Conservation (phyloP, 2,329 filamentous ascomycete genomes). For the Pseudogymnoascus sp. region DNA sequence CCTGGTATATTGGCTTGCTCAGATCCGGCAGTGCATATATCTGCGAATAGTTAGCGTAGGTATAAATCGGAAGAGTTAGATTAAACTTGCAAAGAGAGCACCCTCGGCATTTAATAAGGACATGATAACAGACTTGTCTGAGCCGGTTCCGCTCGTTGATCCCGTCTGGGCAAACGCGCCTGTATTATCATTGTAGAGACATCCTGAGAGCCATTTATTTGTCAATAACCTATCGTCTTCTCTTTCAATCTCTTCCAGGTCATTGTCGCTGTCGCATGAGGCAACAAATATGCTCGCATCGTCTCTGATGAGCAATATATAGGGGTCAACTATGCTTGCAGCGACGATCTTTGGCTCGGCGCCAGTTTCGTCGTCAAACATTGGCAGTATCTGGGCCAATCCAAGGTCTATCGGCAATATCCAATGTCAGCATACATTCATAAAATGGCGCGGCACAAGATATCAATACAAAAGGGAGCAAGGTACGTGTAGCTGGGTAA, state of each 20-base stretch:
- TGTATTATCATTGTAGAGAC: constrained; percentile 64
- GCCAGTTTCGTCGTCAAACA: constrained; percentile 84
- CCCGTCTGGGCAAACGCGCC: constrained; percentile 42
- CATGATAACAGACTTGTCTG: constrained; percentile 52
- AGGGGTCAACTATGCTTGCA: constrained; percentile 80
- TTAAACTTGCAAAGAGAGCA: constrained; percentile 58
- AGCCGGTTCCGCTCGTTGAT: neutral
- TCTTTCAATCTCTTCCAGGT: constrained; percentile 73
- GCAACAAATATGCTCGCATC: constrained; percentile 74
- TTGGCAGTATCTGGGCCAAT: constrained; percentile 82
- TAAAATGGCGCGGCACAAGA: constrained; percentile 16
- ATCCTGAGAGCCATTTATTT: constrained; percentile 74
- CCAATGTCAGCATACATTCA: constrained; percentile 12
- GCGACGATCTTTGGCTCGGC: constrained; percentile 69
- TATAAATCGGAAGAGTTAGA: neutral
- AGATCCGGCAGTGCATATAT: constrained; percentile 71
- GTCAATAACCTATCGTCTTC: constrained; percentile 46
- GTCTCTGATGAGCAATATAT: constrained; percentile 72
- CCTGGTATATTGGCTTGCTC: constrained; percentile 60
- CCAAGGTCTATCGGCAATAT: constrained; percentile 56
- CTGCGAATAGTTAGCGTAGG: constrained; percentile 34
- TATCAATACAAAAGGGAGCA: constrained; percentile 21
- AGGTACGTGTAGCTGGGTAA: constrained; percentile 18
- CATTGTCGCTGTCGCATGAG: constrained; percentile 70
- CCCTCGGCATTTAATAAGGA: constrained; percentile 72